Percentiles rank a stretch among this genome's conserved stretches.
These are phyloP conservation scores for Sindora glabra DNA, from an alignment of 306 rosid species.

Conservation along the genomic window DNA sequence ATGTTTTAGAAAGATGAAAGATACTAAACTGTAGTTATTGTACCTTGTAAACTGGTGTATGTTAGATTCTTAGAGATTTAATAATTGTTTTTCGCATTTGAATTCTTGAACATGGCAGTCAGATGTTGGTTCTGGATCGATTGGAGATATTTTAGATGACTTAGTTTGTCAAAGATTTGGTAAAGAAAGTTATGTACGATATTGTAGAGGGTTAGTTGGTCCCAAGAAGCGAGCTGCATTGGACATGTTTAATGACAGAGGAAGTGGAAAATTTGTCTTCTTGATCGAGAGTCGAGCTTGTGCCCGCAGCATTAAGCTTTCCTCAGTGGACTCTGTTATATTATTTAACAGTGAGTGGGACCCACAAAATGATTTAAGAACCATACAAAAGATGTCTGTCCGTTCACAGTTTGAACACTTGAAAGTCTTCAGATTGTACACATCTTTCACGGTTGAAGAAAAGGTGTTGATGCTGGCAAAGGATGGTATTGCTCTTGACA, in stretches of 20 bases:
- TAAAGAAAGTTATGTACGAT: slow-evolving; percentile 52
- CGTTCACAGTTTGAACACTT: slow-evolving; percentile 44
- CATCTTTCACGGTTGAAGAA: slow-evolving; percentile 60
- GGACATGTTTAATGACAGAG: slow-evolving; percentile 49
- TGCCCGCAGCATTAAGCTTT: slow-evolving; percentile 46
- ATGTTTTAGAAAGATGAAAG: too few relatives aligned
- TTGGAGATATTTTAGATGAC: slow-evolving; percentile 78
- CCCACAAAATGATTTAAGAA: slow-evolving; percentile 54
- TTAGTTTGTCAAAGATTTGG: slow-evolving; percentile 58
- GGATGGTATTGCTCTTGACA: slow-evolving; percentile 45
- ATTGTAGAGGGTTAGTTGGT: slow-evolving; percentile 29
- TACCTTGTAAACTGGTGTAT: not conserved
- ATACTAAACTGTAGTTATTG: too few relatives aligned
- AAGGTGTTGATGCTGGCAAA: slow-evolving; percentile 52
- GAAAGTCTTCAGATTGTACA: slow-evolving; percentile 56
- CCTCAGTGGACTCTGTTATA: slow-evolving; percentile 51
- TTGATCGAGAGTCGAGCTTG: slow-evolving; percentile 68
- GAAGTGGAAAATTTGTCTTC: slow-evolving; percentile 57
- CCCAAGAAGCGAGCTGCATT: slow-evolving; percentile 46
- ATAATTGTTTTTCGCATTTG: not conserved
- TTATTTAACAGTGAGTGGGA: slow-evolving; percentile 73
- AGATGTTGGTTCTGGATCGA: slow-evolving; percentile 37
- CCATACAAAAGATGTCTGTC: slow-evolving; percentile 52
- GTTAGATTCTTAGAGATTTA: slow-evolving; percentile 11
- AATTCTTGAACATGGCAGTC: slow-evolving; percentile 32